phyloP scores from a whole-genome alignment of 805 yeast genomes.

The Ogataea trehalophila region DNA sequence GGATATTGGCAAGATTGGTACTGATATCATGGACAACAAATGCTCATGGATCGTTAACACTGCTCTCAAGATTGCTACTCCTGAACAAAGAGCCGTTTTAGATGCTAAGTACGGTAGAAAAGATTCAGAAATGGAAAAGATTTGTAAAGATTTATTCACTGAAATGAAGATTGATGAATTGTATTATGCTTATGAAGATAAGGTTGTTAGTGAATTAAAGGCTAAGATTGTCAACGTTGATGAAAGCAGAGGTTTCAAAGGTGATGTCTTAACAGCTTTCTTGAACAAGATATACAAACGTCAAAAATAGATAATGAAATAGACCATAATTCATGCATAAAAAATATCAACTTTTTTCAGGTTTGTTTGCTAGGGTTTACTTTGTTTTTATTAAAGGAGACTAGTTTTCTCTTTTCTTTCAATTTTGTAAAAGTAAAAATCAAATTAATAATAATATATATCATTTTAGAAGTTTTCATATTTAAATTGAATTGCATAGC shows the following conservation, averaged over 20 bases:
- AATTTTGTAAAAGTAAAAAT: too few relatives aligned
- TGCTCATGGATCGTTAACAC: slow-evolving; percentile 97
- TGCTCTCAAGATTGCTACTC: slow-evolving; percentile 72
- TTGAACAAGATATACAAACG: slow-evolving; percentile 92
- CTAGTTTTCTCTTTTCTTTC: too few relatives aligned
- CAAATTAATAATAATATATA: too few relatives aligned
- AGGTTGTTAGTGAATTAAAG: slow-evolving; percentile 58
- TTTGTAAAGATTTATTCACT: slow-evolving; percentile 66
- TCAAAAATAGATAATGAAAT: slow-evolving; percentile 50
- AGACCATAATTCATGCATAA: background rate
- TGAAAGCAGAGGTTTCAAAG: slow-evolving; percentile 91
- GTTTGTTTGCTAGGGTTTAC: background rate
- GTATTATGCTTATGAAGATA: slow-evolving; percentile 81
- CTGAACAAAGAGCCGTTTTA: slow-evolving; percentile 76
- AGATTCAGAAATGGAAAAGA: slow-evolving; percentile 59
- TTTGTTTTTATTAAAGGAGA: background rate
- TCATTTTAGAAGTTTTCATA: too few relatives aligned
- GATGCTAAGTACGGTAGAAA: slow-evolving; percentile 91
- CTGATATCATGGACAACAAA: slow-evolving; percentile 97
- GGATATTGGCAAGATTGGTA: slow-evolving; percentile 96
- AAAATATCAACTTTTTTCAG: background rate
- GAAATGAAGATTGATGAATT: slow-evolving; percentile 67
- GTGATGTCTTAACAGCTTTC: slow-evolving; percentile 78
- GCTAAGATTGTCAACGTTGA: slow-evolving; percentile 66
- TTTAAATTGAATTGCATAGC: too few relatives aligned